These are phyloP conservation scores for Tylopilus subfusipes DNA, from an alignment of 768 basidiomycete genomes.

Conservation along the genomic window DNA sequence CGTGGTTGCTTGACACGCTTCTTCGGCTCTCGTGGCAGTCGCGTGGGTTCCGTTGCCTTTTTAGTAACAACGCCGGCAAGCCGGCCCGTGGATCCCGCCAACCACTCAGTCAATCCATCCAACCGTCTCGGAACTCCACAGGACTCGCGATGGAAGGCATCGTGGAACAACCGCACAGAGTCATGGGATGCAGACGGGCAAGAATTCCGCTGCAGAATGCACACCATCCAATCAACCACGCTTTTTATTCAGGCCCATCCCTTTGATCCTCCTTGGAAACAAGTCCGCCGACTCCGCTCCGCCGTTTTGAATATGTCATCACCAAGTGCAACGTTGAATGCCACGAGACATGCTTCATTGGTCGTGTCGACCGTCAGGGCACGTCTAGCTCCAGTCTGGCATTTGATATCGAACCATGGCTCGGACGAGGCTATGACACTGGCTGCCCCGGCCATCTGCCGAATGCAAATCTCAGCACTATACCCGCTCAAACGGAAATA, in stretches of 20 bases:
- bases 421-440: neutral
- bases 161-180: neutral
- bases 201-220: neutral
- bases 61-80: constrained; percentile 15
- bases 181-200: neutral
- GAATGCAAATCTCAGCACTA: constrained; percentile 1
- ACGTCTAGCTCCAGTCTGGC: neutral
- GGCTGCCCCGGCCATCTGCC: neutral
- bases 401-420: neutral
- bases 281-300: neutral
- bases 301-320: neutral
- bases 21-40: constrained; percentile 36
- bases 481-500: neutral
- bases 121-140: neutral
- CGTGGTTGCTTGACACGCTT: constrained; percentile 33
- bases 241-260: neutral
- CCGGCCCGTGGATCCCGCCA: constrained; percentile 4
- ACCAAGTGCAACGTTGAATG: too few relatives aligned
- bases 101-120: too few relatives aligned
- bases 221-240: neutral
- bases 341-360: too few relatives aligned
- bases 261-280: neutral
- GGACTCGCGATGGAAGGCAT: too few relatives aligned
- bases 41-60: constrained; percentile 25
- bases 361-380: too few relatives aligned